Evolutionary conservation across 1,284 basidiomycete genomes (phyloP), one percentile per base, ranked within the genome.

Genomic region (Ustilago sp.): DNA sequence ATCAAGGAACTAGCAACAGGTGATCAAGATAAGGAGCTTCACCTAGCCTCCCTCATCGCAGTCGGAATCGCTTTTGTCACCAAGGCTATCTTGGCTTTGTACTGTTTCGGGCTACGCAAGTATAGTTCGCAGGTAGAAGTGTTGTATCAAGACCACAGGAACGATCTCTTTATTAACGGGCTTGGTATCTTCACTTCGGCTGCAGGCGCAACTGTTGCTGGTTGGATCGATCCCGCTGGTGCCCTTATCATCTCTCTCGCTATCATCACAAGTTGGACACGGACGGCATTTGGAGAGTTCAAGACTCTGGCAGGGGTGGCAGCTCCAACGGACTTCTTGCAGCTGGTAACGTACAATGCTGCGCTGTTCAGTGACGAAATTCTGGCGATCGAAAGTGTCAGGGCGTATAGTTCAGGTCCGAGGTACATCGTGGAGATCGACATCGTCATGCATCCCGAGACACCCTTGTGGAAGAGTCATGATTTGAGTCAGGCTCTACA

Each of bases 401-500:
- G 79, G 39, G 82, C 82, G 7, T 87, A 87, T 73, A 84, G 85
- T 59, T 81, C 82, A 7, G 87, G 87, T 28, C 87, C 94, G 87
- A 90, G 94, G 67, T 96, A 94, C 84, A 93, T 94, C 83, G 95
- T 98, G 54, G 95, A 98, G 87, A 90, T 98, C 9, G 96, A 98
- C 86, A 91, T 98, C 60, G 95, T 98, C 31, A 94, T 99, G 91
- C 90, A 92, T 77, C 92, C 92, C 4, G 90, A 91, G 69, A 97
- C 94, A 48, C 93, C 94, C 0, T 88, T 98, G 1, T 93, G 92
- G 91, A 91, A 93, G 84, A 93, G 95, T 17, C 95, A 98, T 86
- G 95, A 98, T 86, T 87, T 97, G 68, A 92, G 92, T 60, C 95
- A 98, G 87, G 90, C 92, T 61, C 88, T 98, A 32, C 95, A 98